Evolutionary conservation across 73 alveolate species (phyloP), one percentile per base, ranked within the genome.

Genomic region (Symbiodinium pilosum): DNA sequence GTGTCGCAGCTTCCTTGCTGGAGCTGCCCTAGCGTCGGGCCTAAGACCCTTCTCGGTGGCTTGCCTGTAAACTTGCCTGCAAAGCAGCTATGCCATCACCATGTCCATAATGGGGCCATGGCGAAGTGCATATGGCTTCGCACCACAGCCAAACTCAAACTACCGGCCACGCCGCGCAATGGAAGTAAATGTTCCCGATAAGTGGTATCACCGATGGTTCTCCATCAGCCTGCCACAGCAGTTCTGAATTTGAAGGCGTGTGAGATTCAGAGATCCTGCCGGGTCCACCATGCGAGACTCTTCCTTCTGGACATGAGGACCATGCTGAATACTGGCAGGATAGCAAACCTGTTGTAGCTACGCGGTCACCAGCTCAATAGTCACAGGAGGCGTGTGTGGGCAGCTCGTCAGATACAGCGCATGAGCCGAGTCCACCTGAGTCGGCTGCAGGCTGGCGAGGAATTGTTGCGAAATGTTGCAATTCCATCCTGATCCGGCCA

Each of bases 1-100:
- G 56, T 87, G 84, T 41, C 94, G 94, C 30, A 87, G 94, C 30
- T 87, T 87, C 71, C 14, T 87, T 52, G 94, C 94, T 24, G 87
- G 47, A 34, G 11, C 52, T 30, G 30, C 16, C 52, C 87, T 36
- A 39, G 2, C 30, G 52, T 54, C 73, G 73, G 26, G 73, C 26
- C 30, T 54, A n/a, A 54, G 26, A n/a, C 73, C 73, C 73, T 54
- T 30, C 2, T 54, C 73, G 73, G 73, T 24, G 2, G 32, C 73
- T 54, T 18, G 73, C 34, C 26, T 54, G 73, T 30, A 54, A 8
- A n/a, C n/a, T n/a, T n/a, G n/a, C n/a, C n/a, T n/a, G n/a, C n/a
- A n/a, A n/a, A n/a, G n/a, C n/a, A n/a, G n/a, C n/a, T n/a, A n/a
- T n/a, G n/a, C n/a, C n/a, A n/a, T n/a, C n/a, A n/a, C n/a, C n/a